Evolutionary conservation across 768 basidiomycete genomes (phyloP).

Genomic region (Lentinus brumalis): DNA sequence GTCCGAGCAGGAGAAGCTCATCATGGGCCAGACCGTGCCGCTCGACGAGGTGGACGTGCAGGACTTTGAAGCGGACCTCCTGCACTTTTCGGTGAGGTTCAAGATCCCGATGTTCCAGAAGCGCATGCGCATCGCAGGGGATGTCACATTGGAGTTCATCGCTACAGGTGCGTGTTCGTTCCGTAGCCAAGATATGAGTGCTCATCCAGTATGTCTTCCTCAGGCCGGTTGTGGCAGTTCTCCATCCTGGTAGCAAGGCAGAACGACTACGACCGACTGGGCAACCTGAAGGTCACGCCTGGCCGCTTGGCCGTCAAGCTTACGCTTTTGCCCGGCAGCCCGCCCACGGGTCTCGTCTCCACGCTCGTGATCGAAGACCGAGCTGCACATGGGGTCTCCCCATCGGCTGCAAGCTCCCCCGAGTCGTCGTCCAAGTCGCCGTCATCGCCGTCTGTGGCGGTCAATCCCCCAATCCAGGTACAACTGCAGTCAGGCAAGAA

Average conservation of each 20-base stretch:
- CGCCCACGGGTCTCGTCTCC: conserved; percentile 58
- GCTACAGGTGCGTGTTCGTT: conserved; percentile 33
- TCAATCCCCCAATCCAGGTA: too few relatives aligned
- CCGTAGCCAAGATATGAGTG: too few relatives aligned
- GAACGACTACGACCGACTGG: neutral
- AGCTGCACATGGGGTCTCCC: too few relatives aligned
- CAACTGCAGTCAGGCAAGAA: too few relatives aligned
- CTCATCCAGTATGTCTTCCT: neutral
- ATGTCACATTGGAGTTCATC: conserved; percentile 58
- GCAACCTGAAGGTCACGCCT: neutral
- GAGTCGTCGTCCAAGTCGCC: too few relatives aligned
- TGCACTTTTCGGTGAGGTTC: conserved; percentile 56
- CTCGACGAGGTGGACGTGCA: conserved; percentile 55
- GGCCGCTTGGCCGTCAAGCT: conserved; percentile 48
- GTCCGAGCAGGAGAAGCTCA: conserved; percentile 52
- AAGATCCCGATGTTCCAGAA: conserved; percentile 63
- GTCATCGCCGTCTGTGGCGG: too few relatives aligned
- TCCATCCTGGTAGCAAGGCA: conserved; percentile 36
- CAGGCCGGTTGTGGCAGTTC: conserved; percentile 63
- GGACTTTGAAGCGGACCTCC: conserved; percentile 50
- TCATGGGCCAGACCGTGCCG: conserved; percentile 32
- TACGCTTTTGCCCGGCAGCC: conserved; percentile 53
- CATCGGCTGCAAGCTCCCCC: too few relatives aligned
- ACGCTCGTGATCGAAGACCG: conserved; percentile 45
- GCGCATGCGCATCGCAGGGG: conserved; percentile 63